These are phyloP conservation scores for Leccinum imitatum DNA, from an alignment of 768 basidiomycete genomes.

Conservation along the genomic window DNA sequence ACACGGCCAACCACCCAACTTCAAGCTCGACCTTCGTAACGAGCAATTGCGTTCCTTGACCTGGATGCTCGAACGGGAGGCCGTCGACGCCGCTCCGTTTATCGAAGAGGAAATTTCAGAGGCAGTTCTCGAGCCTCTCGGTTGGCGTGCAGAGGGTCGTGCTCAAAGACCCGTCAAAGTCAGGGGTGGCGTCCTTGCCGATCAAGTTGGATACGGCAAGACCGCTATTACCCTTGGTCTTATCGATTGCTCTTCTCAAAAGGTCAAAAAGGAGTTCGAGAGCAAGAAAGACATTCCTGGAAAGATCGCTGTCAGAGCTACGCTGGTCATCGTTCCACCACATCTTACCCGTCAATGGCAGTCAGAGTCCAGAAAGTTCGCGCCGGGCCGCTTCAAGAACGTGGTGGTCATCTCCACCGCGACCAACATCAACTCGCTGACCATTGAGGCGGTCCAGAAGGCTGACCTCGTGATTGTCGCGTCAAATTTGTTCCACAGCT, in stretches of 20 bases:
- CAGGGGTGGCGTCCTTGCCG: conserved; percentile 89
- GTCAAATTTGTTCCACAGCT: conserved; percentile 81
- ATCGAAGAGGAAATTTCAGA: conserved; percentile 95
- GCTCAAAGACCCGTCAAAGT: conserved; percentile 74
- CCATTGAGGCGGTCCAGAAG: conserved; percentile 70
- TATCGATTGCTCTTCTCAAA: conserved; percentile 67
- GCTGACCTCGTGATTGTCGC: conserved; percentile 88
- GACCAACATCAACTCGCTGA: conserved; percentile 65
- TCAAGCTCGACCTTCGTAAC: conserved; percentile 65
- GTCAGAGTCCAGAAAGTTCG: conserved; percentile 82
- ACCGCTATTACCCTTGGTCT: conserved; percentile 92
- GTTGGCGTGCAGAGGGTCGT: conserved; percentile 94
- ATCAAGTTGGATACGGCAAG: conserved; percentile 97
- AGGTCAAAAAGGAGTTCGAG: conserved; percentile 57
- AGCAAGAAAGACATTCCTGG: conserved; percentile 48
- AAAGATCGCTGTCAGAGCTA: conserved; percentile 76
- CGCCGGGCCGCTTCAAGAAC: conserved; percentile 41
- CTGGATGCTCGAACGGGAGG: conserved; percentile 91
- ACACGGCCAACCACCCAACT: conserved; percentile 76
- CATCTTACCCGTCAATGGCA: conserved; percentile 91
- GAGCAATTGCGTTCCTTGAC: conserved; percentile 89
- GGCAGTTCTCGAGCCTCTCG: conserved; percentile 78
- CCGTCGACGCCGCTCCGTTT: conserved; percentile 62
- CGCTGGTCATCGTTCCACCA: conserved; percentile 83
- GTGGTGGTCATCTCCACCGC: conserved; percentile 69